A percentile compares a stretch with the other conserved stretches of the same genome.
phyloP scores from a whole-genome alignment of 768 basidiomycete species.

The Mycena sanguinolenta region DNA sequence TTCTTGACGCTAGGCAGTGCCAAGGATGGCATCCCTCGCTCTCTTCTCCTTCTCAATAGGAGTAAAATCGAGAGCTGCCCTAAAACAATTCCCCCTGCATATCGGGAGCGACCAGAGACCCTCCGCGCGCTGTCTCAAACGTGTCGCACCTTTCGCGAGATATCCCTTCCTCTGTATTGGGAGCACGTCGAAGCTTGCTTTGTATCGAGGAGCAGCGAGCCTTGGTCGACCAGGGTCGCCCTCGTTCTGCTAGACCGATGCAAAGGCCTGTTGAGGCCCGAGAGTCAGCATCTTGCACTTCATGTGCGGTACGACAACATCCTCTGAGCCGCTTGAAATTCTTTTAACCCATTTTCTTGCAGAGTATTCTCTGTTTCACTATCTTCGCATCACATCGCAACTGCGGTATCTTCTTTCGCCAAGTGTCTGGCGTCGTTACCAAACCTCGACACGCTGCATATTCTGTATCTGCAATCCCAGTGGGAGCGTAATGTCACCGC shows the following conservation, averaged over 20 bases:
- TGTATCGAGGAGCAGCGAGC: constrained; percentile 26
- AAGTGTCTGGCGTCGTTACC: constrained; percentile 19
- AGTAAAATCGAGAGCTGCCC: background rate
- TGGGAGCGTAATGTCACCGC: background rate
- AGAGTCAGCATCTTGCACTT: constrained; percentile 39
- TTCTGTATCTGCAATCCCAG: constrained; percentile 9
- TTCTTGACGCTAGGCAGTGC: constrained; percentile 9
- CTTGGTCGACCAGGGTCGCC: constrained; percentile 44
- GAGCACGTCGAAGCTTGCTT: constrained; percentile 48
- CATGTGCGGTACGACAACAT: constrained; percentile 45
- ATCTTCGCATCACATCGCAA: constrained; percentile 6
- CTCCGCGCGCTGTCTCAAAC: constrained; percentile 53
- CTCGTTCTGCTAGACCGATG: constrained; percentile 43
- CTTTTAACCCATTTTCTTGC: background rate
- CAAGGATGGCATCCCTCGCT: constrained; percentile 22
- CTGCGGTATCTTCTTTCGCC: constrained; percentile 9
- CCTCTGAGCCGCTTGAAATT: background rate
- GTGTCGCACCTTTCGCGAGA: constrained; percentile 42
- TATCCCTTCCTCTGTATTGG: constrained; percentile 49
- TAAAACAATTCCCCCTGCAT: constrained; percentile 30
- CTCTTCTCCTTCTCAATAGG: constrained; percentile 15
- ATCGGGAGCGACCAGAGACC: constrained; percentile 44
- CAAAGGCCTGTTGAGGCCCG: constrained; percentile 37
- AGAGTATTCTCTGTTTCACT: constrained; percentile 21
- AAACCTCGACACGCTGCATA: constrained; percentile 24